These are phyloP conservation scores for Stephania yunnanensis DNA, from an alignment of 164 flowering plant species.

Conservation along the genomic window DNA sequence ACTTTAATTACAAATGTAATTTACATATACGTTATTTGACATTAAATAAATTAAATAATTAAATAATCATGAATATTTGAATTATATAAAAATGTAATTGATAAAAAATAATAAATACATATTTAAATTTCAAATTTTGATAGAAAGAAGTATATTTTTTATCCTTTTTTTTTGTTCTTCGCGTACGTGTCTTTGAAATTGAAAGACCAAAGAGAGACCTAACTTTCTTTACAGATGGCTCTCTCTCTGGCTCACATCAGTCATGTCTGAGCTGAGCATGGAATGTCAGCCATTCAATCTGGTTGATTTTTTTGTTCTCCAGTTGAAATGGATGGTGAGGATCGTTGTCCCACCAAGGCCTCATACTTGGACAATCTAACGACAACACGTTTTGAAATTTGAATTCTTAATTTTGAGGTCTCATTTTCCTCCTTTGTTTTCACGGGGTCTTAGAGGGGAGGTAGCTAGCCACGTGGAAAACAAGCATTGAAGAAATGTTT, in stretches of 20 bases:
- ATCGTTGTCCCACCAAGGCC: background rate
- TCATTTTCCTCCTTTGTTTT: no score
- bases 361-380: background rate
- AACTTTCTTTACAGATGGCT: conserved; percentile 1
- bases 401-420: background rate
- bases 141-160: no score
- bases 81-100: no score
- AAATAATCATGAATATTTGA: no score
- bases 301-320: background rate
- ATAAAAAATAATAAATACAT: no score
- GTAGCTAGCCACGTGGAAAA: background rate
- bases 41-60: no score
- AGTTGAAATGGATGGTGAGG: background rate
- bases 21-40: no score
- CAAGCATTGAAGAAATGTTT: background rate
- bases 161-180: no score
- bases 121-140: no score
- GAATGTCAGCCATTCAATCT: background rate
- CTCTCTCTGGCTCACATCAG: background rate
- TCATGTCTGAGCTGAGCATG: background rate
- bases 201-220: background rate
- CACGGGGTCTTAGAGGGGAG: no score
- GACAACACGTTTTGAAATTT: background rate
- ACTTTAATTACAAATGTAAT: no score
- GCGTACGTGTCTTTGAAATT: background rate